These are phyloP conservation scores for Macrophomina tecta DNA, from an alignment of 2,329 filamentous ascomycete species.

Conservation along the genomic window DNA sequence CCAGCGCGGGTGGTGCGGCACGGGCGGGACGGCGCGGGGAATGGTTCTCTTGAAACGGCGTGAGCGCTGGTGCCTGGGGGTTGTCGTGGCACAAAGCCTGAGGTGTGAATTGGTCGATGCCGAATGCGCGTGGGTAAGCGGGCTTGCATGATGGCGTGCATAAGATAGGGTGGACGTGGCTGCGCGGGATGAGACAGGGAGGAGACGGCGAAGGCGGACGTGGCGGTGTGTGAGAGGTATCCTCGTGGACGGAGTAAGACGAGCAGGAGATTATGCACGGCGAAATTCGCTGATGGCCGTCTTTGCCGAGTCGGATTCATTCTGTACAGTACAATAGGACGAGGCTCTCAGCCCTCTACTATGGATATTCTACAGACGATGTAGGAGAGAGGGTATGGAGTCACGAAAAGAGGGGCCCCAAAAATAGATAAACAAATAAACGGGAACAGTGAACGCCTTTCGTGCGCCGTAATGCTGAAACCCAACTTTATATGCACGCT, in stretches of 20 bases:
- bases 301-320: not conserved
- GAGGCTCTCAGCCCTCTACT: not conserved
- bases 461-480: not conserved
- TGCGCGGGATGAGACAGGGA: not conserved
- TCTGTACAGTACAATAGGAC: not conserved
- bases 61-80: not conserved
- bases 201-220: no score
- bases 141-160: not conserved
- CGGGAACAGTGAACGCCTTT: no score
- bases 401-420: no score
- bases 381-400: no score
- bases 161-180: not conserved
- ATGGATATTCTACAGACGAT: not conserved
- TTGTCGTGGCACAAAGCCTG: no score
- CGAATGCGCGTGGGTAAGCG: no score
- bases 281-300: no score
- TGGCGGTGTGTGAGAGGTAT: no score
- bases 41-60: not conserved
- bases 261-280: no score
- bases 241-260: no score
- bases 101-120: no score
- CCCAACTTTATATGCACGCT: not conserved
- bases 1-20: not conserved
- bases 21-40: not conserved
- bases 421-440: no score